phyloP scores from a whole-genome alignment of 78 protist genomes.

The Dictyostelium capitatum region DNA sequence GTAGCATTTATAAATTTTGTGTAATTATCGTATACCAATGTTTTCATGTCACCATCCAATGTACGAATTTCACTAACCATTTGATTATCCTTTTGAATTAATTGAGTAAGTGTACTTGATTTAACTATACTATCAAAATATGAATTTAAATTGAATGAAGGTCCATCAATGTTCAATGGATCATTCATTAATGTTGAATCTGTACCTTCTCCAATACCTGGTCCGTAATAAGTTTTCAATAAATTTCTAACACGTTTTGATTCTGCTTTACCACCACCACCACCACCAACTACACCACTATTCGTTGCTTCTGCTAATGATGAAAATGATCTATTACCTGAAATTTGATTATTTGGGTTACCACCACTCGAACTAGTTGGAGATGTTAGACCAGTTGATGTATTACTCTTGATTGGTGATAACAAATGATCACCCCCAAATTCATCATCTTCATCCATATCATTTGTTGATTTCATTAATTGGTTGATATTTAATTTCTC shows the following conservation, averaged over 20 bases:
- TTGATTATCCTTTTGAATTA: constrained; percentile 68
- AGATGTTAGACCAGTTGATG: background rate
- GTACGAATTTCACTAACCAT: constrained; percentile 76
- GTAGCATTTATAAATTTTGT: constrained; percentile 96
- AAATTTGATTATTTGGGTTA: background rate
- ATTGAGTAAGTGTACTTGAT: constrained; percentile 45
- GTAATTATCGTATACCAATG: constrained; percentile 96
- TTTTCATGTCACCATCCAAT: constrained; percentile 95
- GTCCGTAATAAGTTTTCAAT: constrained; percentile 44
- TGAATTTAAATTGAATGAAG: constrained; percentile 31
- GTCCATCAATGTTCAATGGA: constrained; percentile 76
- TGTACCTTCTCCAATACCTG: constrained; percentile 55
- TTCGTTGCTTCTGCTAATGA: constrained; percentile 11
- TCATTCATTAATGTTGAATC: constrained; percentile 25
- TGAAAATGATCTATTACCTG: background rate
- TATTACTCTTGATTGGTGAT: background rate
- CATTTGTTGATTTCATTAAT: background rate
- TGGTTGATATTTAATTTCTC: constrained; percentile 9
- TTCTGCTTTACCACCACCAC: background rate
- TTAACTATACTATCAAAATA: constrained; percentile 58
- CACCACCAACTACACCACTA: background rate
- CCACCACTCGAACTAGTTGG: background rate
- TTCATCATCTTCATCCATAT: background rate
- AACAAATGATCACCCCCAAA: background rate
- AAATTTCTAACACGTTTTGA: constrained; percentile 14